A percentile compares a stretch with the other conserved stretches of the same genome.
phyloP scores from a whole-genome alignment of 169 alveolate species.

The Eimeria sp. region DNA sequence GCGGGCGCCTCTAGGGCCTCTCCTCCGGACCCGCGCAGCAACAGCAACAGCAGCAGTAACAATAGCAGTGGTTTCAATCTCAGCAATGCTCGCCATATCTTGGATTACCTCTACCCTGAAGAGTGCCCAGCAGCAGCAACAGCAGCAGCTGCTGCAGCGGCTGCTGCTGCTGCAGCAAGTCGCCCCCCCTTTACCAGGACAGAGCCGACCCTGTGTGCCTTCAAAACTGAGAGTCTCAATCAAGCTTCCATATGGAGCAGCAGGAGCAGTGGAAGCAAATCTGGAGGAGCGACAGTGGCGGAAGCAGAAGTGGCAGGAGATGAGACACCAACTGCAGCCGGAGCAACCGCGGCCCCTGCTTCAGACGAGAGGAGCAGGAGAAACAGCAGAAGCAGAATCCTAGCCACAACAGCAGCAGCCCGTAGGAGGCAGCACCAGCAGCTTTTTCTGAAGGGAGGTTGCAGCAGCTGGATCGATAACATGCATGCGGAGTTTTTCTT shows the following conservation, averaged over 20 bases:
- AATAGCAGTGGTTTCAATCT: background rate
- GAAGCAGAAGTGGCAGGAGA: background rate
- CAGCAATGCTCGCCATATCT: background rate
- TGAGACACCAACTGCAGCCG: background rate
- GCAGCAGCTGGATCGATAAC: constrained; percentile 25
- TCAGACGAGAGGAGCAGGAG: background rate
- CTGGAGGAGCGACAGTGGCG: background rate
- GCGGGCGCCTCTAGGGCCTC: constrained; percentile 11
- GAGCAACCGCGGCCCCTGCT: constrained; percentile 3
- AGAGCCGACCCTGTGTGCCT: background rate
- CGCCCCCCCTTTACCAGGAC: background rate
- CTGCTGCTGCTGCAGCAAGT: constrained; percentile 12
- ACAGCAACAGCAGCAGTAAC: background rate
- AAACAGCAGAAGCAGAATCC: background rate
- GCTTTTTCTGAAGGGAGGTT: constrained; percentile 37
- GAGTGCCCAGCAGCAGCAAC: constrained; percentile 50
- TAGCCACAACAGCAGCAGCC: constrained; percentile 42
- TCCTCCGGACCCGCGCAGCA: constrained; percentile 19
- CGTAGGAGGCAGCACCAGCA: constrained; percentile 19
- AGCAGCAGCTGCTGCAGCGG: constrained; percentile 36
- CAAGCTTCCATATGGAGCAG: constrained; percentile 48
- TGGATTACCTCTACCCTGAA: constrained; percentile 31
- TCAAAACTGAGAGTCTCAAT: background rate
- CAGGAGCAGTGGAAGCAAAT: background rate
- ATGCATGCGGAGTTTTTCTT: constrained; percentile 43